Percentiles rank a stretch among this genome's conserved stretches.
Conservation (phyloP, 1,139 yeast species). For the Geotrichum candidum region DNA sequence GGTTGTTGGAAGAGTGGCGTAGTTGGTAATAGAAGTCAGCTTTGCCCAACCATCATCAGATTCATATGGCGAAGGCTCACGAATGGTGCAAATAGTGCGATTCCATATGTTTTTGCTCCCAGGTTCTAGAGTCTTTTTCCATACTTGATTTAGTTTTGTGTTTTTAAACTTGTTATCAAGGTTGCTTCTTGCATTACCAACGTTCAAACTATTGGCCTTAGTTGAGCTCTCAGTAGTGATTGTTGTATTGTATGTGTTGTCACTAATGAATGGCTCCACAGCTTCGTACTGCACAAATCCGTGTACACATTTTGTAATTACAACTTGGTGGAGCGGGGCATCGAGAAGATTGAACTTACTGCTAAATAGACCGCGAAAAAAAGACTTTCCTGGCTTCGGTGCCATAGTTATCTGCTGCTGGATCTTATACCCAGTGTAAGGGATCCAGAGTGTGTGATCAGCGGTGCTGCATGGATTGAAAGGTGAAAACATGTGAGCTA, state of each 20-base stretch:
- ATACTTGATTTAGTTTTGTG: not conserved
- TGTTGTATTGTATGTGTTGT: not conserved
- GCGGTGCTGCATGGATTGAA: conserved; percentile 36
- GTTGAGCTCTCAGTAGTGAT: too few species aligned
- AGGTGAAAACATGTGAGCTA: not conserved
- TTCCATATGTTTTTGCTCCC: conserved; percentile 4
- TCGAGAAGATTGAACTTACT: not conserved
- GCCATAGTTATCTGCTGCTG: conserved; percentile 33
- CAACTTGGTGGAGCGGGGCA: not conserved
- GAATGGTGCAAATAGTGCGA: conserved; percentile 2
- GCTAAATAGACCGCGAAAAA: not conserved
- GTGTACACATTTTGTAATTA: conserved; percentile 10
- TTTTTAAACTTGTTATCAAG: not conserved
- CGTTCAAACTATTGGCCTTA: not conserved
- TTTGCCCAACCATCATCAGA: not conserved
- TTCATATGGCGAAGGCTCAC: not conserved
- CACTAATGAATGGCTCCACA: not conserved
- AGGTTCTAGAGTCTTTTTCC: not conserved
- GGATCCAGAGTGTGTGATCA: conserved; percentile 27
- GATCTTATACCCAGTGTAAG: conserved; percentile 57
- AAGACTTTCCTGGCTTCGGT: conserved; percentile 2
- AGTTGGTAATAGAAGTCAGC: not conserved
- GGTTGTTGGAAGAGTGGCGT: not conserved
- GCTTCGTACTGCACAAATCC: conserved; percentile 11
- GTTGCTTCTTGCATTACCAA: not conserved